phyloP scores from a whole-genome alignment of 2,329 filamentous ascomycete genomes.

The Penicillium griseofulvum region DNA sequence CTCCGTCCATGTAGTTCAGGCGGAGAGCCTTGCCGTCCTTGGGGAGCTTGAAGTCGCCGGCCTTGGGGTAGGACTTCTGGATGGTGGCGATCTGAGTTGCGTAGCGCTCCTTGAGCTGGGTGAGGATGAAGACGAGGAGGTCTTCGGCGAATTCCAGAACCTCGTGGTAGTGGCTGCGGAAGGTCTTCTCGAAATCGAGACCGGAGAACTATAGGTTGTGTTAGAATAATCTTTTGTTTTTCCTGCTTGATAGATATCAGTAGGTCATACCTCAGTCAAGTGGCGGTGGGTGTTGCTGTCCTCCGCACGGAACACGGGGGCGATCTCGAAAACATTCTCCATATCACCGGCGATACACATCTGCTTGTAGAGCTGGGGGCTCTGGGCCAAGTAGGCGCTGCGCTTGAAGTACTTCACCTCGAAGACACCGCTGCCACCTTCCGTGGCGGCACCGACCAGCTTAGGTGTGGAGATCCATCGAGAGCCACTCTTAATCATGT shows the following conservation, averaged over 20 bases:
- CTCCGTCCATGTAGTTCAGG: slow-evolving; percentile 51
- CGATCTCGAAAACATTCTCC: slow-evolving; percentile 63
- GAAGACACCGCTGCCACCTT: slow-evolving; percentile 92
- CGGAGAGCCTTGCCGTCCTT: slow-evolving; percentile 50
- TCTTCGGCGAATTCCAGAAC: slow-evolving; percentile 51
- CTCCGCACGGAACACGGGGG: slow-evolving; percentile 65
- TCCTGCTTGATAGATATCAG: no score
- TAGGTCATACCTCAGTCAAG: slow-evolving; percentile 55
- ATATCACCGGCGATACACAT: slow-evolving; percentile 65
- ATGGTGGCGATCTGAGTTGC: slow-evolving; percentile 47
- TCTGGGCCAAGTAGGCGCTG: slow-evolving; percentile 67
- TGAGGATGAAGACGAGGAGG: slow-evolving; percentile 50
- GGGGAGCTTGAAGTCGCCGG: slow-evolving; percentile 50
- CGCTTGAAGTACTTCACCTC: slow-evolving; percentile 84
- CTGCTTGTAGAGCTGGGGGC: slow-evolving; percentile 66
- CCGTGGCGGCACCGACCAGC: slow-evolving; percentile 83
- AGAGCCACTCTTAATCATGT: slow-evolving; percentile 72
- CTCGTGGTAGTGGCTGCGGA: slow-evolving; percentile 52
- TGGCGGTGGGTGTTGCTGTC: slow-evolving; percentile 67
- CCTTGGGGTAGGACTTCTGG: slow-evolving; percentile 51
- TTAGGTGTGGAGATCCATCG: slow-evolving; percentile 85
- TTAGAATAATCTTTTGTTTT: slow-evolving; percentile 20
- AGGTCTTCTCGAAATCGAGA: slow-evolving; percentile 54
- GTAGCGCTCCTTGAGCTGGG: slow-evolving; percentile 45
- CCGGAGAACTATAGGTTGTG: slow-evolving; percentile 44